Conservation (phyloP, 352 stramenopile species). For the Phytopythium sindhum region DNA sequence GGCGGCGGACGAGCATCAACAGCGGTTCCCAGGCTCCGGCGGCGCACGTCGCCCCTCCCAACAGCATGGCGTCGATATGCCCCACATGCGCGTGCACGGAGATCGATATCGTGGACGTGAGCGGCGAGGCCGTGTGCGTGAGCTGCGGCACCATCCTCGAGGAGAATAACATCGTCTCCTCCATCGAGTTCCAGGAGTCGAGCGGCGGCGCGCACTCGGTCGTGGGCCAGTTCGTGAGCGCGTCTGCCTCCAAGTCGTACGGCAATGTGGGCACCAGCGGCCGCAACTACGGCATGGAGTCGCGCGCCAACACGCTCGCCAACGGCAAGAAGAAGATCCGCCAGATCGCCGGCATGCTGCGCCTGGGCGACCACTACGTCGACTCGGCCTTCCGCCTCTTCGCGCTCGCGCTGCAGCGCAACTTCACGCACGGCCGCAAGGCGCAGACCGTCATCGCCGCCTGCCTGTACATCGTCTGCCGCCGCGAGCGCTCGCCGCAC, state of each 20-base stretch:
- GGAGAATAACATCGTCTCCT: conserved; percentile 97
- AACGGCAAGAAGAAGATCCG: conserved; percentile 93
- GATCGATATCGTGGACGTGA: conserved; percentile 94
- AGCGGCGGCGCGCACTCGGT: conserved; percentile 88
- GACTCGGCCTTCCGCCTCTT: conserved; percentile 96
- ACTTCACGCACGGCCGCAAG: conserved; percentile 96
- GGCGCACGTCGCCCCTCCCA: background rate
- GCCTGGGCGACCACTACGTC: conserved; percentile 93
- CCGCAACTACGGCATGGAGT: conserved; percentile 93
- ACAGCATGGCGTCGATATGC: conserved; percentile 73
- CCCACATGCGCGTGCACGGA: conserved; percentile 94
- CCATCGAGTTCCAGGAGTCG: conserved; percentile 96
- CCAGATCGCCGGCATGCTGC: conserved; percentile 92
- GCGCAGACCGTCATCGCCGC: conserved; percentile 96
- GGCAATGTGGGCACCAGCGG: conserved; percentile 83
- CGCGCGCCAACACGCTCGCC: conserved; percentile 93
- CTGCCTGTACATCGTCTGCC: conserved; percentile 99
- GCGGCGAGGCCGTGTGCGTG: conserved; percentile 84
- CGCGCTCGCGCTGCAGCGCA: conserved; percentile 93
- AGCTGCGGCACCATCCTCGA: conserved; percentile 93
- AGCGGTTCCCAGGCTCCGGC: too few relatives aligned
- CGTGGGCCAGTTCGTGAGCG: conserved; percentile 96
- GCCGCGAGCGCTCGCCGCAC: conserved; percentile 96
- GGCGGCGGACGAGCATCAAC: too few relatives aligned
- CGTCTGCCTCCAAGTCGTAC: conserved; percentile 89